phyloP scores from a whole-genome alignment of 1,139 yeast species.

The Blastobotrys serpentis region DNA sequence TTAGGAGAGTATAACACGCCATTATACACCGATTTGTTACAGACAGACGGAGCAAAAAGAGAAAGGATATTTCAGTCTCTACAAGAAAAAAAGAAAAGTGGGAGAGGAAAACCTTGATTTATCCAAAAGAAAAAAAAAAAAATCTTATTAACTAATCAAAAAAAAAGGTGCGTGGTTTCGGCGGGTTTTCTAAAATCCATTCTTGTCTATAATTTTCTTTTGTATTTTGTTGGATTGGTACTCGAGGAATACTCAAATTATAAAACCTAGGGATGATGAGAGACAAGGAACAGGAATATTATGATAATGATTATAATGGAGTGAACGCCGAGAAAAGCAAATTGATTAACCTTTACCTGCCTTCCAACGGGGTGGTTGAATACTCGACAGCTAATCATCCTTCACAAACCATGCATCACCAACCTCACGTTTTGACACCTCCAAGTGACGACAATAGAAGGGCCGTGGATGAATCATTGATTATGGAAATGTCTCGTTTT shows the following conservation, averaged over 20 bases:
- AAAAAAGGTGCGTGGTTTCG: not conserved
- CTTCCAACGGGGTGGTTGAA: not conserved
- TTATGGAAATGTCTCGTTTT: constrained; percentile 9
- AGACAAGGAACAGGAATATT: constrained; percentile 2
- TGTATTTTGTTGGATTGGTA: not conserved
- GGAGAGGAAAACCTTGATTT: not conserved
- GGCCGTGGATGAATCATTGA: constrained; percentile 1
- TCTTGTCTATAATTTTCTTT: no score
- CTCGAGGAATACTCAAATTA: not conserved
- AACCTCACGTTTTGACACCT: not conserved
- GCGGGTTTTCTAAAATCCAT: no score
- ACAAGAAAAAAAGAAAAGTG: not conserved
- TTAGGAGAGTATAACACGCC: no score
- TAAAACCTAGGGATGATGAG: constrained; percentile 1
- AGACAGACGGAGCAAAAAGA: not conserved
- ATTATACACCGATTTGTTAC: no score
- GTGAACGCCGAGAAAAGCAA: constrained; percentile 3
- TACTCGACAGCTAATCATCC: not conserved
- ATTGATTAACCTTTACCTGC: constrained; percentile 1
- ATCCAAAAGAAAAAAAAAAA: not conserved
- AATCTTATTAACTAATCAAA: not conserved
- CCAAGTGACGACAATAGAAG: not conserved
- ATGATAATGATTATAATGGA: not conserved
- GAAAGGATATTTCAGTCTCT: not conserved
- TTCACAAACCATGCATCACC: not conserved